Percentiles rank a stretch among this genome's conserved stretches.
Evolutionary conservation across 306 rosid species (phyloP).

Genomic region (Glycine tomentella): DNA sequence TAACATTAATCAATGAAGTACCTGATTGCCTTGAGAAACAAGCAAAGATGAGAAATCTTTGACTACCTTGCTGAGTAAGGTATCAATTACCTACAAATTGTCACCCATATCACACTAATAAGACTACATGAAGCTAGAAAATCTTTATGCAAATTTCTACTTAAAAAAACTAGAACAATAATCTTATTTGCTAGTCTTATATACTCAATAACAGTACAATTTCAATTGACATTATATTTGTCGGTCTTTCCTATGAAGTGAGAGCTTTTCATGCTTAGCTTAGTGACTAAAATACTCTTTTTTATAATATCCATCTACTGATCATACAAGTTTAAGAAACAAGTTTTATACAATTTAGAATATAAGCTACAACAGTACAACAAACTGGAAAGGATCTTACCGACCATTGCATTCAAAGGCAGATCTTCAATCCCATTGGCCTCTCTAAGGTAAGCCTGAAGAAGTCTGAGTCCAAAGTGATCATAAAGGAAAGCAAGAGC

Average conservation of each 20-base stretch:
- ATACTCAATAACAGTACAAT: slow-evolving; percentile 26
- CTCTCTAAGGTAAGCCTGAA: slow-evolving; percentile 91
- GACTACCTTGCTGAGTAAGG: slow-evolving; percentile 82
- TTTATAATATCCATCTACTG: slow-evolving; percentile 9
- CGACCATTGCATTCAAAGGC: slow-evolving; percentile 98
- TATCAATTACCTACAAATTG: slow-evolving; percentile 76
- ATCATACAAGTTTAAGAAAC: slow-evolving; percentile 9
- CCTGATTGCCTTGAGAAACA: slow-evolving; percentile 96
- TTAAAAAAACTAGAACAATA: slow-evolving; percentile 2
- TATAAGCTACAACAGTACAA: slow-evolving; percentile 18
- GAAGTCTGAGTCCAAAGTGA: slow-evolving; percentile 86
- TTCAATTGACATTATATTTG: slow-evolving; percentile 28
- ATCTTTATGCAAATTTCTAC: background rate
- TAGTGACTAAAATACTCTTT: slow-evolving; percentile 1
- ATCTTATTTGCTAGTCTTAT: slow-evolving; percentile 17
- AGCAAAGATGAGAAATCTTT: slow-evolving; percentile 92
- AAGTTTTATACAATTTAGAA: slow-evolving; percentile 1
- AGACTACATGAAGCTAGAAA: slow-evolving; percentile 44
- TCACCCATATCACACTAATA: slow-evolving; percentile 49
- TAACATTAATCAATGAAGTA: slow-evolving; percentile 40
- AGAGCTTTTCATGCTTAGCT: slow-evolving; percentile 15
- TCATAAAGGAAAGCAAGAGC: slow-evolving; percentile 88
- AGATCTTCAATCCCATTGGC: slow-evolving; percentile 67
- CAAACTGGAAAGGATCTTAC: slow-evolving; percentile 68
- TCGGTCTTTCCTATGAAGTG: background rate